These are phyloP conservation scores for Phytopythium helicoides DNA, from an alignment of 352 stramenopile species.

Conservation along the genomic window DNA sequence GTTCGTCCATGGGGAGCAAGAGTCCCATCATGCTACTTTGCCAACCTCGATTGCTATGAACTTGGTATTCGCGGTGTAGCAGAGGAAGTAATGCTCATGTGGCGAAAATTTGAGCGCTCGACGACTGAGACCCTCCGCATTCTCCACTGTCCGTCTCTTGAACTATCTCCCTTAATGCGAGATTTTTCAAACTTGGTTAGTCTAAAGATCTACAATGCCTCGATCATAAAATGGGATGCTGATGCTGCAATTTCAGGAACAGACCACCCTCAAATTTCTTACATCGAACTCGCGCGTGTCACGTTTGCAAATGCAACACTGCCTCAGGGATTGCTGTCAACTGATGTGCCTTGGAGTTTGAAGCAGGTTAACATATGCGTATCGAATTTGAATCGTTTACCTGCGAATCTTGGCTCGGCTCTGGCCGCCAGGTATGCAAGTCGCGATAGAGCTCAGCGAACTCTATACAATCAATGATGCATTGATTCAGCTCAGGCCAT, in stretches of 20 bases:
- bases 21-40: slow-evolving; percentile 21
- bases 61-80: slow-evolving; percentile 7
- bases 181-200: slow-evolving; percentile 16
- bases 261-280: slow-evolving; percentile 16
- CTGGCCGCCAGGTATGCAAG: slow-evolving; percentile 3
- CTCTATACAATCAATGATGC: slow-evolving; percentile 7
- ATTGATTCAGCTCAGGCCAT: not conserved
- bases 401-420: slow-evolving; percentile 6
- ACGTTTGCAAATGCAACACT: slow-evolving; percentile 12
- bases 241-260: slow-evolving; percentile 22
- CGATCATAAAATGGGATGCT: slow-evolving; percentile 18
- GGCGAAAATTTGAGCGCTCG: slow-evolving; percentile 12
- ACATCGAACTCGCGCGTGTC: slow-evolving; percentile 20
- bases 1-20: slow-evolving; percentile 17
- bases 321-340: slow-evolving; percentile 4
- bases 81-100: slow-evolving; percentile 11
- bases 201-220: slow-evolving; percentile 40
- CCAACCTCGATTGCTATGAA: slow-evolving; percentile 23
- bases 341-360: slow-evolving; percentile 9
- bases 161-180: slow-evolving; percentile 14
- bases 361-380: slow-evolving; percentile 12
- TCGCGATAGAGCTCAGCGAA: slow-evolving; percentile 6
- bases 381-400: slow-evolving; percentile 11
- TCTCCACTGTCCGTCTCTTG: slow-evolving; percentile 21
- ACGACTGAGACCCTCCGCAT: slow-evolving; percentile 21